Evolutionary conservation across 202 grass and related monocot species (phyloP), one percentile per base, ranked within the genome.

Genomic region (Setaria italica): DNA sequence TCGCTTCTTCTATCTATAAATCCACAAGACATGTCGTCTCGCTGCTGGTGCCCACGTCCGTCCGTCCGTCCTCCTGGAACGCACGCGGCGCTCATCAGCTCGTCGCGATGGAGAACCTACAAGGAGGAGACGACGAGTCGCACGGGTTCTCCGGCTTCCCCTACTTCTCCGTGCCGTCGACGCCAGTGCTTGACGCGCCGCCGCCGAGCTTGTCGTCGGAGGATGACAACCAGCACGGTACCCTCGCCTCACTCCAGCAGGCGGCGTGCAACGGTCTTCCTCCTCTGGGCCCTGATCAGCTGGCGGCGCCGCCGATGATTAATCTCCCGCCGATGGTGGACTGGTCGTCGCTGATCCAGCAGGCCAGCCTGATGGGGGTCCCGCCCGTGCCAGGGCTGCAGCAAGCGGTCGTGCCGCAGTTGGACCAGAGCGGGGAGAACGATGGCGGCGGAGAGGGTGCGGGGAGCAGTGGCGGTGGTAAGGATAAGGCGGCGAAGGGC

Each of bases 101-200:
- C 11, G 0, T 63, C 9, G 29, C 67, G 12, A 92, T 91, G 85
- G 89, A 96, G 57, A 86, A 71, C 79, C 87, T 91, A 75, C 87
- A 86, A 54, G 89, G 81, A 82, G 79, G 47, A 56, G 90, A 72
- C 53, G 71, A 72, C 39, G 80, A 77, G 33, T 9, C 78, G 20
- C 82, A 72, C 76, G 32, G 51, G n/a, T 19, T 89, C 72, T 47
- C 78, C 56, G 77, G 79, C 48, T 83, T 91, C 57, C 74, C 91
- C 55, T 91, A 84, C 87, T 81, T 91, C 91, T 47, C 90, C 2
- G 64, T n/a, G 78, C 54, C 87, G 13, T 70, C 89, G 50, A 54
- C 90, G 57, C 80, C 80, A 0, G 20, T 58, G 9, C 80, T 62
- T 1, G 25, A 64, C 1, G 62, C 11, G 54, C 43, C 57, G 46